Conservation (phyloP, 2,329 filamentous ascomycete genomes). For the Penicillium sp. region DNA sequence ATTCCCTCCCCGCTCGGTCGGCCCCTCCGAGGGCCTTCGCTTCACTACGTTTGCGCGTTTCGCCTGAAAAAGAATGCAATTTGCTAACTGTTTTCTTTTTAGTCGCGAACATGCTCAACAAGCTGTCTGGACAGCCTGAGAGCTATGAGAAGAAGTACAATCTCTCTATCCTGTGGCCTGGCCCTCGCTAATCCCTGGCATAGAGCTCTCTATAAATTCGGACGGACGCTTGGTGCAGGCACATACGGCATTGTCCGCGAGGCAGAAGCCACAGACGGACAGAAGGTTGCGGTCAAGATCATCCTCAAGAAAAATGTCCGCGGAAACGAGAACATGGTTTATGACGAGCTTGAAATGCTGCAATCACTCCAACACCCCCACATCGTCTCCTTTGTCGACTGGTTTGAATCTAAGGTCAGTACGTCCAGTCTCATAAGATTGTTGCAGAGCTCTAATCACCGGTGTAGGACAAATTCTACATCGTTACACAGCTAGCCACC, state of each 20-base stretch:
- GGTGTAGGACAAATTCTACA: slow-evolving; percentile 94
- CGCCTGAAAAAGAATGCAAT: neutral
- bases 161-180: neutral
- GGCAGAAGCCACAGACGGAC: slow-evolving; percentile 69
- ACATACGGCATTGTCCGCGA: slow-evolving; percentile 98
- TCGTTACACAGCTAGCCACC: slow-evolving; percentile 92
- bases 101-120: slow-evolving; percentile 91
- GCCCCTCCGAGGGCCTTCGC: slow-evolving; percentile 7
- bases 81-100: slow-evolving; percentile 15
- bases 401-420: slow-evolving; percentile 93
- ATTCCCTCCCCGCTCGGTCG: slow-evolving; percentile 14
- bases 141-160: slow-evolving; percentile 97
- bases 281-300: slow-evolving; percentile 95
- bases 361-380: slow-evolving; percentile 87
- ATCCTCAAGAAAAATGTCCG: slow-evolving; percentile 99
- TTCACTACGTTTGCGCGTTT: slow-evolving; percentile 4
- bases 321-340: slow-evolving; percentile 97
- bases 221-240: slow-evolving; percentile 87
- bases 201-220: slow-evolving; percentile 85
- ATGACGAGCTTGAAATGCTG: slow-evolving; percentile 92
- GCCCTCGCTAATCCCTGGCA: slow-evolving; percentile 2
- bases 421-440: too few species aligned
- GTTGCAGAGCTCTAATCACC: neutral
- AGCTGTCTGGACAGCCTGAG: slow-evolving; percentile 92
- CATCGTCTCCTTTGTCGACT: slow-evolving; percentile 96